Conservation (phyloP, 345 rosid species). For the Moricandia arvensis region DNA sequence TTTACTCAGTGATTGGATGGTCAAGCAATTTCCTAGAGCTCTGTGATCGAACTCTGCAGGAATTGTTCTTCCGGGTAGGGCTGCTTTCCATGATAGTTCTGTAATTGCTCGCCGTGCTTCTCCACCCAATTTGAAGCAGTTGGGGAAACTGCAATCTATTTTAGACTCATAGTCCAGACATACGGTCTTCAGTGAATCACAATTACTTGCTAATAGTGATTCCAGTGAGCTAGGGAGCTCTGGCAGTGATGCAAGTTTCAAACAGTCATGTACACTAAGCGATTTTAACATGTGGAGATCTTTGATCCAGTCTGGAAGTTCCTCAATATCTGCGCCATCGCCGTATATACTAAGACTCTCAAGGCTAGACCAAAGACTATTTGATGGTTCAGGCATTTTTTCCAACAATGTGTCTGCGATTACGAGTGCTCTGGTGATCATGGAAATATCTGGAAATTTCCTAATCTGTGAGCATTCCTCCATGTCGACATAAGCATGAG, state of each 20-base stretch:
- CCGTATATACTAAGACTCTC: neutral
- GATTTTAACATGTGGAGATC: too few relatives aligned
- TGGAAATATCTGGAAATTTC: slow-evolving; percentile 25
- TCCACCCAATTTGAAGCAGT: neutral
- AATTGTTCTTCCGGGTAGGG: too few relatives aligned
- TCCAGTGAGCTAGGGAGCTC: neutral
- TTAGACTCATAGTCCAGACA: too few relatives aligned
- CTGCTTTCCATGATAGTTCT: neutral
- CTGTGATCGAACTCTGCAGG: too few relatives aligned
- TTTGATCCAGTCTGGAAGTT: too few relatives aligned
- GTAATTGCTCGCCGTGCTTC: neutral
- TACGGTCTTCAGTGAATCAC: too few relatives aligned
- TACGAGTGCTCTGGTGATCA: neutral
- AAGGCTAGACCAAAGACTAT: neutral
- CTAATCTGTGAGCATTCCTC: neutral
- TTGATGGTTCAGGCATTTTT: neutral
- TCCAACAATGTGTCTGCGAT: slow-evolving; percentile 13
- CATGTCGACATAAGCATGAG: neutral
- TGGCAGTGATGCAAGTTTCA: neutral
- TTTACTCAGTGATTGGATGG: too few relatives aligned
- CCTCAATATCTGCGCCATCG: too few relatives aligned
- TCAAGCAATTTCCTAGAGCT: too few relatives aligned
- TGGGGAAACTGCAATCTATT: too few relatives aligned
- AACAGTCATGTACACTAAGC: too few relatives aligned
- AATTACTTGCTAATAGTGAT: too few relatives aligned